Percentiles rank a stretch among this genome's conserved stretches.
Conservation (phyloP, 768 basidiomycete species). For the Phallus indusiatus region DNA sequence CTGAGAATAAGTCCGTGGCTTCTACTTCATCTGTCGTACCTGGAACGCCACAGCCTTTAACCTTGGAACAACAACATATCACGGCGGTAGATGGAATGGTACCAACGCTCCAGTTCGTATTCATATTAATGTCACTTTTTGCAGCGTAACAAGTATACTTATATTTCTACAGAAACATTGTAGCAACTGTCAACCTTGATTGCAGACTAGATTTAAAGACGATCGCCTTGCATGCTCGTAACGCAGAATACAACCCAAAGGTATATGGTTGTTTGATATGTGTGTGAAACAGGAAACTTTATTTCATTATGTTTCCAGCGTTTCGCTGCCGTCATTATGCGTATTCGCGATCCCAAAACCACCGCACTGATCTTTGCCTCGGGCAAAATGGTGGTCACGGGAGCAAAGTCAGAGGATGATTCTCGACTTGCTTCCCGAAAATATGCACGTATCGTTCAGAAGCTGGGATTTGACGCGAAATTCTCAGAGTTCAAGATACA, state of each 20-base stretch:
- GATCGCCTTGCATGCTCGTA: constrained; percentile 93
- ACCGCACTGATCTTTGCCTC: constrained; percentile 99
- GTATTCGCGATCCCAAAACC: constrained; percentile 99
- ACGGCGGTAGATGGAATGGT: constrained; percentile 97
- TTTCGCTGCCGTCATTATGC: constrained; percentile 99
- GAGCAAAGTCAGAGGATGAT: constrained; percentile 98
- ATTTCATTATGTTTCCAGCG: constrained; percentile 65
- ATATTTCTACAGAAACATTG: constrained; percentile 57
- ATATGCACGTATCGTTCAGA: constrained; percentile 98
- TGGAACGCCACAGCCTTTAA: constrained; percentile 62
- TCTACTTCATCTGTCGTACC: constrained; percentile 40
- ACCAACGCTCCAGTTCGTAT: constrained; percentile 79
- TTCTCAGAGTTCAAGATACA: constrained; percentile 99
- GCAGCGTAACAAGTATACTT: neutral
- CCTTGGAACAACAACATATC: constrained; percentile 88
- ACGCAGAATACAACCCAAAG: constrained; percentile 99
- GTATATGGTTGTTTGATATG: constrained; percentile 51
- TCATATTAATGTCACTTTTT: neutral
- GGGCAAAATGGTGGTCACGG: constrained; percentile 99
- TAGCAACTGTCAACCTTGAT: constrained; percentile 97
- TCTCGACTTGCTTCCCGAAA: constrained; percentile 94
- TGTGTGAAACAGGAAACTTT: constrained; percentile 29
- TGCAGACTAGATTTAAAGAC: constrained; percentile 97
- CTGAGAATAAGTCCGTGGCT: constrained; percentile 23
- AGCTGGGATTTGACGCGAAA: constrained; percentile 98